These are phyloP conservation scores for Trichoderma hamatum DNA, from an alignment of 2,329 filamentous ascomycete genomes.

Conservation along the genomic window DNA sequence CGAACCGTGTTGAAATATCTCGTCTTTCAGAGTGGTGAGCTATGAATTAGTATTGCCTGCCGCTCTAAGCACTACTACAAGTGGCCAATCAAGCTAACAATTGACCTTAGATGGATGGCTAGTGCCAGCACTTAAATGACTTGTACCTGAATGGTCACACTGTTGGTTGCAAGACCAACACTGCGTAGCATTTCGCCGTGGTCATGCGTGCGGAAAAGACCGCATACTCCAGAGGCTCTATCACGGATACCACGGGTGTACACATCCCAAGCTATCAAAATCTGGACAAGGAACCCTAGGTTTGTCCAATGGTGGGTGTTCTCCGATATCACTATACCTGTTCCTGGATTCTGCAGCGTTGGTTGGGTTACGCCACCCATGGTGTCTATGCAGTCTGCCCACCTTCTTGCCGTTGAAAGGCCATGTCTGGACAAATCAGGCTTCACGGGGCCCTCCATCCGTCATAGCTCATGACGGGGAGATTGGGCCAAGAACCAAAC, in stretches of 20 bases:
- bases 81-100: slow-evolving; percentile 12
- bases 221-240: not conserved
- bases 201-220: not conserved
- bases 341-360: slow-evolving; percentile 36
- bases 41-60: not conserved
- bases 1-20: not conserved
- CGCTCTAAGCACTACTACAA: slow-evolving; percentile 8
- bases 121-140: not conserved
- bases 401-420: slow-evolving; percentile 9
- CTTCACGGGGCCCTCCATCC: not conserved
- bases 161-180: not conserved
- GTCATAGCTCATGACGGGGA: slow-evolving; percentile 18
- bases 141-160: not conserved
- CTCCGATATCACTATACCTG: slow-evolving; percentile 36
- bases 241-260: slow-evolving; percentile 15
- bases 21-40: not conserved
- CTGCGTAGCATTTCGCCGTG: not conserved
- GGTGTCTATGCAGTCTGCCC: not conserved
- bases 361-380: not conserved
- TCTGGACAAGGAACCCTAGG: slow-evolving; percentile 9
- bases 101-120: not conserved
- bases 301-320: slow-evolving; percentile 14
- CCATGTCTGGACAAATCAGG: slow-evolving; percentile 4
- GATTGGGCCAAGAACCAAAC: slow-evolving; percentile 15
- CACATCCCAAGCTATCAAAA: not conserved